Base-by-base conservation (phyloP, 768 basidiomycete genomes). In the Rhizopogon roseolus region DNA sequence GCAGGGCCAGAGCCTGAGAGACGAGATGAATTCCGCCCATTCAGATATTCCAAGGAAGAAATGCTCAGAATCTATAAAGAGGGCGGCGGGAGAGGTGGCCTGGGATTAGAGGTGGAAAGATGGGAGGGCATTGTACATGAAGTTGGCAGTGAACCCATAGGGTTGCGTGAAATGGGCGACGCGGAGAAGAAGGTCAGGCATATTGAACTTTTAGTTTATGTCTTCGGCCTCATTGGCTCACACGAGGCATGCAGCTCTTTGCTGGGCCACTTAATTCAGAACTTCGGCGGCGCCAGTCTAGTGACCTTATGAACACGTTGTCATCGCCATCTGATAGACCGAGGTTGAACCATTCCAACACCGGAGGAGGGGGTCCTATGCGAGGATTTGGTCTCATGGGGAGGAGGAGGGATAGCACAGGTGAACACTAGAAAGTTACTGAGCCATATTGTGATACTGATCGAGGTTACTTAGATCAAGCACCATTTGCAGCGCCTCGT, bases 51-150 rank as follows among this genome's bases (percentile, higher is more conserved):
- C 5, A 92, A 86, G 71, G 90, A 92, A 62, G 90, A 92, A 50
- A 76, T 94, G 73, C 77, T 93, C 51, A 77, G 81, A 72, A 86
- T 94, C 57, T 93, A 89, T 68, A 86, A 79, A 67, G 90, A 92
- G 57, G 86, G 87, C 50, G 82, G 82, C 25, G 84, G 86, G 38
- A 84, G 78, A 61, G 81, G 84, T 57, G 84, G 84, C 42, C 78
- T 94, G 34, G 89, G 87, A 41, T 73, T 92, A 40, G 92, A 93
- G 70, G 90, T 93, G 13, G 92, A 93, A 70, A 78, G 87, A 57
- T 92, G 89, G 87, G 88, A 93, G 55, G 92, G 92, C 53, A 85
- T 95, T 60, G 89, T 93, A 25, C 84, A 86, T 54, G 91, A 93
- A 64, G 72, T 78, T 22, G 84, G 80, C 28, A 77, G 66, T 41